Conservation (phyloP, 2,329 filamentous ascomycete species). For the Fusarium kyushuense region DNA sequence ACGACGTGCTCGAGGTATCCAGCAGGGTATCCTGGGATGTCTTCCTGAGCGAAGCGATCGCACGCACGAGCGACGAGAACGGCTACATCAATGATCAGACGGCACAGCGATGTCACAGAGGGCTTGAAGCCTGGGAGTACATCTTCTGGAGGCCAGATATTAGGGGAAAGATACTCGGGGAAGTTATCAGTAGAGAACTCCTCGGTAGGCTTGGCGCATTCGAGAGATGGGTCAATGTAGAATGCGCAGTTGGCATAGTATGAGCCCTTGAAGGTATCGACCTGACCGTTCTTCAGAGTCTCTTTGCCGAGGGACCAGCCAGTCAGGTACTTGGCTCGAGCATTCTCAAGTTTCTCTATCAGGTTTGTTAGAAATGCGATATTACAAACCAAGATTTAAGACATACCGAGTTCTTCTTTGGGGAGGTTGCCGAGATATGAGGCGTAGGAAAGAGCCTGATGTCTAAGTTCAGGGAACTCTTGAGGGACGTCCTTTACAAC, state of each 20-base stretch:
- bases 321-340: slow-evolving; percentile 72
- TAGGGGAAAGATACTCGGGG: slow-evolving; percentile 89
- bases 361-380: background rate
- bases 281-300: slow-evolving; percentile 80
- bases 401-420: slow-evolving; percentile 74
- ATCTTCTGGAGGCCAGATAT: slow-evolving; percentile 82
- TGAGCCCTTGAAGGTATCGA: slow-evolving; percentile 84
- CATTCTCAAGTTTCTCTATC: slow-evolving; percentile 68
- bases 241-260: slow-evolving; percentile 89
- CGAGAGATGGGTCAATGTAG: slow-evolving; percentile 73
- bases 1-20: slow-evolving; percentile 92
- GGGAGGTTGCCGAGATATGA: slow-evolving; percentile 90
- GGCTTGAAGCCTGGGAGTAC: slow-evolving; percentile 80
- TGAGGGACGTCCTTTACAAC: slow-evolving; percentile 87
- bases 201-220: slow-evolving; percentile 70
- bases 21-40: slow-evolving; percentile 79
- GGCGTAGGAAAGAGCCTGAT: slow-evolving; percentile 82
- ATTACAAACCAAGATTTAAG: background rate
- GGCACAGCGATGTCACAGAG: slow-evolving; percentile 80
- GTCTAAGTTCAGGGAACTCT: slow-evolving; percentile 78
- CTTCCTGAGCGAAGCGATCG: slow-evolving; percentile 83
- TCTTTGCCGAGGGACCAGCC: slow-evolving; percentile 88
- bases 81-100: slow-evolving; percentile 88
- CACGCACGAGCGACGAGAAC: slow-evolving; percentile 91
- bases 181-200: slow-evolving; percentile 73